Evolutionary conservation across 2,329 filamentous ascomycete genomes (phyloP), one percentile per base, ranked within the genome.

Genomic region (Chlorencoelia australis): DNA sequence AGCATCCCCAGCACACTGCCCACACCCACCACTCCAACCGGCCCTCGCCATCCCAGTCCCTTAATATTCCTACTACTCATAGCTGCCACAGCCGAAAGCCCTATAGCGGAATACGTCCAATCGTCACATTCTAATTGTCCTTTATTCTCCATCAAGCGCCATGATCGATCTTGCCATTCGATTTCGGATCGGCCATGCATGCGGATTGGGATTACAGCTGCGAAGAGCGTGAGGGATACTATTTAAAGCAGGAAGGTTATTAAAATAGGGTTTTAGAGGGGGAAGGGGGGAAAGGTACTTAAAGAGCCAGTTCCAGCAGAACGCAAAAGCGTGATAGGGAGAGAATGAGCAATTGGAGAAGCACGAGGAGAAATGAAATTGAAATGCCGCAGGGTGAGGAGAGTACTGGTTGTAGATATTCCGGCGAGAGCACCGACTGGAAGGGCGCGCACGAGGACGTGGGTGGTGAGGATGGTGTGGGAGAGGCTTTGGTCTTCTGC

Each of bases 141-240:
- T 26, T 57, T 53, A 44, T 71, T 79, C 56, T 71, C 71, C 28
- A 76, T 47, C 33, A 82, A 50, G 19, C 76, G 60, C 74, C 75
- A 81, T 38, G 67, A 67, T 13, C 77, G 63, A 51, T 81, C 75
- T 49, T 69, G 58, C 75, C 75, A 81, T 55, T 81, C 75, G 20
- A 81, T 71, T 26, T 68, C 62, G 45, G 73, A 66, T 11, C 64
- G 61, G 0, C 69, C 72, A 35, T 58, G 58, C 75, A 81, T 79
- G 2, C 66, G n/a, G n/a, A n/a, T n/a, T n/a, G n/a, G n/a, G n/a
- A n/a, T 59, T 0, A 51, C 60, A 18, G 57, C 53, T 4, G 73
- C 59, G 45, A 59, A 66, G 4, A 67, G 40, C 2, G 58, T 57
- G 16, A 68, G 56, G 1, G 72, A 42, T 0, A 60, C 63, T 1